Evolutionary conservation across 2,329 filamentous ascomycete genomes (phyloP), one percentile per base, ranked within the genome.

Genomic region (Myriosclerotinia scirpicola): DNA sequence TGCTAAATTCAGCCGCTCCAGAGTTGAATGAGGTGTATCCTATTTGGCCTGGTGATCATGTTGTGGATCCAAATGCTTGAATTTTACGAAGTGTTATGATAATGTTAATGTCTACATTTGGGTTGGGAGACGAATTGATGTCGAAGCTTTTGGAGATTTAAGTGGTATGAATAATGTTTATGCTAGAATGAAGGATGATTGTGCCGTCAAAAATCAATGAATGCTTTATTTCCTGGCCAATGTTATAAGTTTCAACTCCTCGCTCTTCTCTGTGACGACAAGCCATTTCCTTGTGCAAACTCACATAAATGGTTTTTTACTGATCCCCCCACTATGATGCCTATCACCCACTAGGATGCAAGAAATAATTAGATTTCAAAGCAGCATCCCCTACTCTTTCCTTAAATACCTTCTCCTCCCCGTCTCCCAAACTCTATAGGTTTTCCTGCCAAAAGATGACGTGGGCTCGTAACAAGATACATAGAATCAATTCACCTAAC

Each of bases 11-110:
- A n/a, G 20, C 46, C 1, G 46, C 46, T 48, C 46, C 20, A 20
- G 2, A 59, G 20, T 6, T 59, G 14, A 59, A 46, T 48, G 56
- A 59, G 4, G 56, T 59, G 4, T 59, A 59, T 22, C 56, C 56
- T 36, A 59, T 59, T 17, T 59, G 56, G 56, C 56, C 42, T 4
- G 56, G 56, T 22, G 56, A 59, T 48, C 3, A 36, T n/a, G 3
- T 59, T 36, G 56, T 46, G 2, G 56, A 59, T 34, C 56, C 42
- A 0, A 59, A 59, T 48, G 56, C 42, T 48, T 59, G 4, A 54
- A 11, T n/a, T 48, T 6, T 34, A 6, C 14, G 30, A 7, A 36
- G 3, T 12, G 11, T n/a, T 36, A 11, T 36, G 26, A 22, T 36
- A 15, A 36, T 48, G 20, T 14, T 30, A 22, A 42, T 42, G 2